Evolutionary conservation across 164 flowering plant species (phyloP).

Genomic region (Hamamelis virginiana): DNA sequence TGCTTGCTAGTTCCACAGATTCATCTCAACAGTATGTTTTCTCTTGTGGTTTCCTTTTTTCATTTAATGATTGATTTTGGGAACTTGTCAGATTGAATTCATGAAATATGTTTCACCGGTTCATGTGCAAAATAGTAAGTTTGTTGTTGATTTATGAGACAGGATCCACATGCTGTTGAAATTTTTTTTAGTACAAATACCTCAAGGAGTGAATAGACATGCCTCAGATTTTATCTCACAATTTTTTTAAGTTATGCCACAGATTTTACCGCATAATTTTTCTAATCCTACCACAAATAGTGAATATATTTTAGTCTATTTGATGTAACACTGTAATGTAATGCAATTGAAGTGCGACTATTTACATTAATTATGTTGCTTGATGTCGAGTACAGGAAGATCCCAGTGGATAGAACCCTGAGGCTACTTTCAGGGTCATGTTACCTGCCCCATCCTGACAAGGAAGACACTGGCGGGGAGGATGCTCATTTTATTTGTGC

Average conservation of each 20-base stretch:
- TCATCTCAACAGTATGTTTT: slow-evolving; percentile 39
- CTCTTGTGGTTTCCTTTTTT: neutral
- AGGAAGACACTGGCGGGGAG: slow-evolving; percentile 95
- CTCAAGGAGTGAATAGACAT: neutral
- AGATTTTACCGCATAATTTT: neutral
- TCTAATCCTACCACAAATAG: neutral
- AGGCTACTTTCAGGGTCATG: slow-evolving; percentile 80
- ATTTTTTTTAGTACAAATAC: neutral
- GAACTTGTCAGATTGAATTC: neutral
- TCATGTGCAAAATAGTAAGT: neutral
- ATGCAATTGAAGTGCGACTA: neutral
- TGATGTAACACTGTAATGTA: neutral
- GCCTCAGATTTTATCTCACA: neutral
- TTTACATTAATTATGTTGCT: neutral
- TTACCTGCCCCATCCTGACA: slow-evolving; percentile 92
- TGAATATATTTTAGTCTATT: neutral
- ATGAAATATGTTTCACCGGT: neutral
- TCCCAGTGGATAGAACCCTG: slow-evolving; percentile 40
- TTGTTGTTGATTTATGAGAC: neutral
- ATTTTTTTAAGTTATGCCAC: neutral
- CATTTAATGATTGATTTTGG: neutral
- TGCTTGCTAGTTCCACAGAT: slow-evolving; percentile 22
- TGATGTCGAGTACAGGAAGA: slow-evolving; percentile 44
- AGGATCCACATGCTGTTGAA: neutral
- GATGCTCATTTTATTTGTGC: slow-evolving; percentile 93